Base-by-base conservation (phyloP, 2,329 filamentous ascomycete species). In the Ramularia collo-cygni region DNA sequence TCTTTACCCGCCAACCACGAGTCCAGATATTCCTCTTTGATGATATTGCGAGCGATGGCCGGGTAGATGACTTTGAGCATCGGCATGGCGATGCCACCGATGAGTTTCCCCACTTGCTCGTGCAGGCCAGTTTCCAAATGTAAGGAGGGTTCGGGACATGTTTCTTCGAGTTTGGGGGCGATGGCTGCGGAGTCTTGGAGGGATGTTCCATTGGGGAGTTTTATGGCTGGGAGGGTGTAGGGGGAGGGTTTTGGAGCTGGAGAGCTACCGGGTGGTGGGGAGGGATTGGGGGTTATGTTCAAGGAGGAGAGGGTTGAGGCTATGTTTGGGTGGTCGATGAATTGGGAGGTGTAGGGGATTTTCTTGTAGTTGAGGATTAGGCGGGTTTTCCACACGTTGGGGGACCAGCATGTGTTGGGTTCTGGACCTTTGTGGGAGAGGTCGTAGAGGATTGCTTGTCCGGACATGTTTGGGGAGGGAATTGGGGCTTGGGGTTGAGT, bases 351-450 rank as follows among this genome's bases (percentile, higher is more conserved):
- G 47, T 52, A 52, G 4, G 50, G 43, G 24, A 52, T 42, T 8
- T 36, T 33, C 31, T 52, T 52, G 45, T 47, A 52, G 41, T 52
- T 52, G 15, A 52, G 45, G 17, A 40, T 31, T 40, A 85, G 60
- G 2, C 81, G 77, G 80, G 79, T 77, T 61, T 81, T 84, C 80
- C 79, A 85, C 1, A 80, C 74, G 56, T 85, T 85, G 33, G 74
- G 63, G 1, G 79, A 81, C 81, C 81, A 85, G 38, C 65, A 55
- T 8, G 61, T 62, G 32, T 64, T 59, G n/a, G 64, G 64, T 12
- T 33, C 13, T 16, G 31, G 8, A 21, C 29, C 35, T 18, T 44
- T 44, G 17, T 30, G 35, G 13, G 35, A 38, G 12, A 44, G 34
- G 18, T 44, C 42, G 35, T 38, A 44, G 38, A 44, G 42, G 35